phyloP scores from a whole-genome alignment of 345 rosid genomes.

The Eucalyptus erythrocorys region DNA sequence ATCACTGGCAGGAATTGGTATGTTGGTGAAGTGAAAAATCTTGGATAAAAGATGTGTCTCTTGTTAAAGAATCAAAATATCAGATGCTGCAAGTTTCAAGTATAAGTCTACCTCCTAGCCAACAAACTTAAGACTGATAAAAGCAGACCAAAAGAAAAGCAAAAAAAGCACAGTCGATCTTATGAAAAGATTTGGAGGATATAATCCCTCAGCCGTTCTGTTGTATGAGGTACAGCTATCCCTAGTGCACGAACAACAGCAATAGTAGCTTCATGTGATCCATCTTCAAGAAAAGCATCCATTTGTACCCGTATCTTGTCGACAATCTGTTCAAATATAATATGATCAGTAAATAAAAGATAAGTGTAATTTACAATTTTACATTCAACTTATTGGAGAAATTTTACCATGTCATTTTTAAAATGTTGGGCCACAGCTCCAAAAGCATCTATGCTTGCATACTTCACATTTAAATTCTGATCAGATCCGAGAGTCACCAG shows the following conservation, averaged over 20 bases:
- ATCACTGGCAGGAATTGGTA: conserved; percentile 52
- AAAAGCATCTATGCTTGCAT: conserved; percentile 95
- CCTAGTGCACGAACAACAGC: conserved; percentile 85
- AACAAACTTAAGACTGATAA: background rate
- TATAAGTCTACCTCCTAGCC: background rate
- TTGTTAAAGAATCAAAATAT: conserved; percentile 29
- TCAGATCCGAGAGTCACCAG: conserved; percentile 95
- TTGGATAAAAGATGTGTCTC: conserved; percentile 68
- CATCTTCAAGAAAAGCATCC: conserved; percentile 99
- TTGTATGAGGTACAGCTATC: conserved; percentile 88
- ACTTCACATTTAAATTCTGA: conserved; percentile 78
- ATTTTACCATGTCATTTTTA: conserved; percentile 70
- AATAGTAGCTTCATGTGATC: conserved; percentile 88
- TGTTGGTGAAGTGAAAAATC: conserved; percentile 70
- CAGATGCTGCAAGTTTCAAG: background rate
- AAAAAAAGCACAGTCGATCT: background rate
- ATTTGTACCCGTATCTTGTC: conserved; percentile 96
- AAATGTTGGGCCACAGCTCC: conserved; percentile 96
- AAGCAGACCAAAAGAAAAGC: background rate
- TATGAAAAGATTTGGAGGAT: conserved; percentile 28
- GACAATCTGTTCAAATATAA: conserved; percentile 50
- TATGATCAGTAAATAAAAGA: background rate
- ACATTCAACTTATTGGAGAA: background rate
- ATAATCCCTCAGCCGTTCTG: conserved; percentile 84
- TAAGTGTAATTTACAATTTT: background rate